Evolutionary conservation across 1,284 basidiomycete species (phyloP).

Genomic region (Stygiomarasmius scandens): DNA sequence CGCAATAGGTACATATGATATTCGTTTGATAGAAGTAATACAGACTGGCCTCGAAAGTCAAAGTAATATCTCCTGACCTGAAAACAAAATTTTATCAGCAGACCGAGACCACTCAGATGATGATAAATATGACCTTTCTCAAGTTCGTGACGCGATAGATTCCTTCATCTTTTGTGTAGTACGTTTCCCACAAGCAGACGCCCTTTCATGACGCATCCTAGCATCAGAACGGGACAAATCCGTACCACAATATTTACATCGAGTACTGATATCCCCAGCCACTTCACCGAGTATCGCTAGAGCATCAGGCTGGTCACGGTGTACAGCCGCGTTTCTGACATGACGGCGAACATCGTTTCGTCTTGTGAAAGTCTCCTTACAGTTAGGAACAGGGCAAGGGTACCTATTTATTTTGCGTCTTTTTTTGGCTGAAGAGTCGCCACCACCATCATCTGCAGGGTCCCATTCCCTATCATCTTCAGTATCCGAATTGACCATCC

Average conservation of each 20-base stretch:
- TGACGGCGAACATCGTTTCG: conserved; percentile 23
- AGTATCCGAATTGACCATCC: conserved; percentile 6
- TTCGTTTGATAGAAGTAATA: no score
- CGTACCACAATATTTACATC: conserved; percentile 20
- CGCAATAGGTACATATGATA: no score
- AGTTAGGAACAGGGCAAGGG: conserved; percentile 16
- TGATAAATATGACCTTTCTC: not conserved
- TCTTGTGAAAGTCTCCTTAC: conserved; percentile 23
- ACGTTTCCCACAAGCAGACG: conserved; percentile 22
- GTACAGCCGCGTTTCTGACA: conserved; percentile 19
- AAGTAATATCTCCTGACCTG: no score
- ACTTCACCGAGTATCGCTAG: conserved; percentile 7
- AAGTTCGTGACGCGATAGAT: not conserved
- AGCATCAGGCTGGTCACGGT: conserved; percentile 15
- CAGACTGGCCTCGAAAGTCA: no score
- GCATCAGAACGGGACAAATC: conserved; percentile 24
- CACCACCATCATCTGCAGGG: conserved; percentile 3
- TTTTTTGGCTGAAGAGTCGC: not conserved
- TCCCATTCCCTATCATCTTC: conserved; percentile 13
- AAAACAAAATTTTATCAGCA: no score
- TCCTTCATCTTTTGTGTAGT: conserved; percentile 20
- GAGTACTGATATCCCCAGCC: conserved; percentile 12
- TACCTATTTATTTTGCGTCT: conserved; percentile 18
- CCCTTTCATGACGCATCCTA: conserved; percentile 20
- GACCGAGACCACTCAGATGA: not conserved